Evolutionary conservation across 148 eudicot genomes (phyloP).

Genomic region (Camellia granthamiana): DNA sequence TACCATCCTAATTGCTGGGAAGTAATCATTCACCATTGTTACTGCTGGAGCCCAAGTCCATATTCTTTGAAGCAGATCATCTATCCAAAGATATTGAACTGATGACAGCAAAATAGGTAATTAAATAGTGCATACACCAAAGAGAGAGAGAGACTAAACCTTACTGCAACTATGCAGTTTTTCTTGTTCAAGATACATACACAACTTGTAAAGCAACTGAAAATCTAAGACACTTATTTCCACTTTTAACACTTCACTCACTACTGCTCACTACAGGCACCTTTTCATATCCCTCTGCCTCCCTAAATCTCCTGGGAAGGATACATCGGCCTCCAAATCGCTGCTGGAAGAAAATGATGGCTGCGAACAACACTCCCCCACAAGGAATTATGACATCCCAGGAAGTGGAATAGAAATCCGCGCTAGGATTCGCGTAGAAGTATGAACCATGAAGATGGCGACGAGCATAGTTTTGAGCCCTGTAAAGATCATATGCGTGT

Average conservation of each 20-base stretch:
- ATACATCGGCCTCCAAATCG: slow-evolving; percentile 33
- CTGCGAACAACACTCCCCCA: slow-evolving; percentile 25
- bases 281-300: slow-evolving; percentile 21
- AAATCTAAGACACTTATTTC: no score
- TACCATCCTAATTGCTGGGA: no score
- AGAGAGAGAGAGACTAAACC: no score
- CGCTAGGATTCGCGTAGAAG: slow-evolving; percentile 32
- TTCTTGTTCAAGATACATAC: no score
- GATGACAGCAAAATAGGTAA: no score
- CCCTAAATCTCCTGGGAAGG: slow-evolving; percentile 24
- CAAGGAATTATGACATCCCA: slow-evolving; percentile 33
- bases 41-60: no score
- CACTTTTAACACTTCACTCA: background rate
- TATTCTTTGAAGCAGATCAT: no score
- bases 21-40: no score
- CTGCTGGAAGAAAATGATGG: slow-evolving; percentile 35
- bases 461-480: slow-evolving; percentile 3
- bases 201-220: no score
- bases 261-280: slow-evolving; percentile 22
- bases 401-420: slow-evolving; percentile 31
- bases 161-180: no score
- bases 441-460: slow-evolving; percentile 5
- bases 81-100: no score
- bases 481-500: slow-evolving; percentile 40
- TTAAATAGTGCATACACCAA: no score